Base-by-base conservation (phyloP, 257 asterid species). In the Scutellaria barbata region DNA sequence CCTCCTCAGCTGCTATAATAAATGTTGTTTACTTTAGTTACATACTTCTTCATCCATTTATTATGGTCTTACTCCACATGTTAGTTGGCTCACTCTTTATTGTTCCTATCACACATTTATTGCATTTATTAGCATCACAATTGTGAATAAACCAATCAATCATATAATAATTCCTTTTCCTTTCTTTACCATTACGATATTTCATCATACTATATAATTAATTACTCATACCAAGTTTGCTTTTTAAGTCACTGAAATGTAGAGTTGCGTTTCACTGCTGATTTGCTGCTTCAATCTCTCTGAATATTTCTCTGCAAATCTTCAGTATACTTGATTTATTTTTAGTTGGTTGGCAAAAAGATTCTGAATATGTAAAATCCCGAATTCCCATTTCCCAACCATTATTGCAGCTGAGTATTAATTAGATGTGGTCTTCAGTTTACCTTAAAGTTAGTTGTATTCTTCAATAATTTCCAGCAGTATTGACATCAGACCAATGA, bases 331-430 rank as follows among this genome's bases (percentile, higher is more conserved):
- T 3, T 63, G 60, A 66, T 66, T 66, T n/a, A 18, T 47, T 39
- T 14, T 52, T 63, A 58, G 69, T 71, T 52, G 52, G 61, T 39
- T 43, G 66, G 66, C 42, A n/a, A 51, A 59, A 51, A 65, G 66
- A 74, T 63, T 75, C 75, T 53, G 71, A 20, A 68, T 18, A 35
- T 52, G 59, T 39, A 59, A 30, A 45, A 66, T 52, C 64, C 52
- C 47, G 73, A 62, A 30, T 30, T 76, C 1, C 63, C 14, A 25
- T 30, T 68, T 51, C 64, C 43, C 76, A 81, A 81, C 85, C 74
- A 70, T 81, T 63, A 64, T 68, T 69, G 76, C 85, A 14, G 78
- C 74, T 63, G 53, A 50, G 53, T 64, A 80, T 76, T 80, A 80
- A 80, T 76, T 81, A 51, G 58, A 16, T 43, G 56, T 64, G 48